These are phyloP conservation scores for Citrus australasica DNA, from an alignment of 345 rosid species.

Conservation along the genomic window DNA sequence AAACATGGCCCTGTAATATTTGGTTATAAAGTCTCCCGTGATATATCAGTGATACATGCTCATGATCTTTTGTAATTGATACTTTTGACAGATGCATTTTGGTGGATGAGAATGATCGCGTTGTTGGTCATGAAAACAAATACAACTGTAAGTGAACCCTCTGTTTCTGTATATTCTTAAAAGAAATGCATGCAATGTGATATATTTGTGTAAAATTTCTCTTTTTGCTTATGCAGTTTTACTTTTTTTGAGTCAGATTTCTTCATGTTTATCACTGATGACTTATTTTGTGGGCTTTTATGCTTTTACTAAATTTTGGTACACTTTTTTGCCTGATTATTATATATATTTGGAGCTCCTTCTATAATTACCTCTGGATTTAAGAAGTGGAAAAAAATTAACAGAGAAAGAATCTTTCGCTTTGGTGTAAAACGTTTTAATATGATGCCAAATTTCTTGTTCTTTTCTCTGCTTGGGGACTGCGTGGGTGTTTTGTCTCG, in stretches of 20 bases:
- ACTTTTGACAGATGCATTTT: constrained; percentile 78
- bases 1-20: neutral
- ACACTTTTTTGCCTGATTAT: neutral
- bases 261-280: neutral
- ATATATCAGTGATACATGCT: neutral
- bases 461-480: neutral
- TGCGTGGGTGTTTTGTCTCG: neutral
- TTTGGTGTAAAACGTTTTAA: neutral
- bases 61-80: neutral
- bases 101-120: constrained; percentile 75
- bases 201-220: neutral
- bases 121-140: constrained; percentile 81
- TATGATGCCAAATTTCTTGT: neutral
- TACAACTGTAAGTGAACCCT: constrained; percentile 66
- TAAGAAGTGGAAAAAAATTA: neutral
- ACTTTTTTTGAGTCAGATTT: neutral
- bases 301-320: neutral
- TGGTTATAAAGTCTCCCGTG: neutral
- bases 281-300: neutral
- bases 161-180: neutral
- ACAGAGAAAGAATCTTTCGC: neutral
- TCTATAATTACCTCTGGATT: neutral
- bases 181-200: neutral
- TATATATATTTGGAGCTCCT: neutral
- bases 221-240: neutral